Base-by-base conservation (phyloP, 1,139 yeast genomes). In the Pneumocystis carinii region DNA sequence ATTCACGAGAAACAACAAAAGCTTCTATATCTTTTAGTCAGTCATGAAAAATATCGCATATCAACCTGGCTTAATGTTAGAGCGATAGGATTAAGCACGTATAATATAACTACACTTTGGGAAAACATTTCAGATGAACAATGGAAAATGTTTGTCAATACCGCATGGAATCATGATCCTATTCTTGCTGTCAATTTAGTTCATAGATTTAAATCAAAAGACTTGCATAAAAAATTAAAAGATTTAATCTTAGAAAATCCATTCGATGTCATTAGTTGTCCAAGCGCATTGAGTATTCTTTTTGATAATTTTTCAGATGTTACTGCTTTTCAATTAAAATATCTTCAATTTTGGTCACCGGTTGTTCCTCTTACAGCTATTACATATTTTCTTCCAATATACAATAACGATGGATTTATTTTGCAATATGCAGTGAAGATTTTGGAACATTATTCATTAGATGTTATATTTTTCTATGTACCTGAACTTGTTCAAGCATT, bases 401-500 rank as follows among this genome's bases (percentile, higher is more conserved):
- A 81, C 73, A 84, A 86, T 36, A 77, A 78, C 53, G 83, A 87
- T 70, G 83, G 95, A 0, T 80, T 78, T 69, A 77, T 88, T 39
- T 76, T 89, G 66, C 99, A 94, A 73, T 92, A 85, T 71, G 86
- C 96, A 38, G 87, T 92, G 86, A 80, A 96, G 68, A 87, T 97
- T 0, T 77, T 94, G 68, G 96, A 90, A 73, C 80, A 84, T 39
- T 95, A 89, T 71, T 96, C 90, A 71, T 90, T 88, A 59, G 87
- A 87, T 70, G 76, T 87, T 66, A 88, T 97, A 0, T 94, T 94
- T 76, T 94, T 94, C 74, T 94, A 94, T 71, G 97, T 94, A 59
- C 98, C 99, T 1, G 98, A 94, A 73, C 89, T 94, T 73, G 98
- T 94, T 19, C 99, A 94, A 74, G 81, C 88, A 66, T 79, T 94